Percentiles rank a stretch among this genome's conserved stretches.
Conservation (phyloP, 805 yeast species). For the Teunomyces funiuensis region DNA sequence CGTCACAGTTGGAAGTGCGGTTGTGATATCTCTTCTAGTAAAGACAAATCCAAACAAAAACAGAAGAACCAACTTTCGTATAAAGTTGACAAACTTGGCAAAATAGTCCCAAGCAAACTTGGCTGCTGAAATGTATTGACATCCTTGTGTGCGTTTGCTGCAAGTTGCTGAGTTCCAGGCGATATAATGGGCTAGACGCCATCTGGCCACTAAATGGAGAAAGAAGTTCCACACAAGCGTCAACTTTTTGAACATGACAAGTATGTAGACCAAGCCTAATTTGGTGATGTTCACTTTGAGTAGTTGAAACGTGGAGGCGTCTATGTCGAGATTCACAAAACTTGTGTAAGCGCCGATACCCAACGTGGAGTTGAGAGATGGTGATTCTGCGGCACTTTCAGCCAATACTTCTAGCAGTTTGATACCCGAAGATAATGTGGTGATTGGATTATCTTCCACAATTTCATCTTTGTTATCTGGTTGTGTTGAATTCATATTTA, state of each 20-base stretch:
- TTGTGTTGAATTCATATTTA: too few species aligned
- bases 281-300: neutral
- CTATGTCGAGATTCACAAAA: neutral
- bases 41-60: neutral
- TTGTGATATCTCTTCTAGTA: neutral
- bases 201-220: neutral
- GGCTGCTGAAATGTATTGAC: neutral
- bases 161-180: neutral
- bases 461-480: too few species aligned
- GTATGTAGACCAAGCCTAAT: neutral
- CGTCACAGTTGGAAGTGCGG: neutral
- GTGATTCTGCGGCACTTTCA: neutral
- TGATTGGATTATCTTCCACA: neutral
- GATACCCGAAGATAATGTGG: neutral
- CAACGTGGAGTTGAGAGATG: neutral
- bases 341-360: neutral
- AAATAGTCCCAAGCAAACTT: neutral
- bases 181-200: neutral
- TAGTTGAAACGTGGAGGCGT: neutral
- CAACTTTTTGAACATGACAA: neutral
- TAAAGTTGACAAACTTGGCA: neutral
- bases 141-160: neutral
- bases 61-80: neutral
- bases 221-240: neutral
- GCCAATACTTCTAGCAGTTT: neutral